phyloP scores from a whole-genome alignment of 352 stramenopile species.

The Bremia lactucae region DNA sequence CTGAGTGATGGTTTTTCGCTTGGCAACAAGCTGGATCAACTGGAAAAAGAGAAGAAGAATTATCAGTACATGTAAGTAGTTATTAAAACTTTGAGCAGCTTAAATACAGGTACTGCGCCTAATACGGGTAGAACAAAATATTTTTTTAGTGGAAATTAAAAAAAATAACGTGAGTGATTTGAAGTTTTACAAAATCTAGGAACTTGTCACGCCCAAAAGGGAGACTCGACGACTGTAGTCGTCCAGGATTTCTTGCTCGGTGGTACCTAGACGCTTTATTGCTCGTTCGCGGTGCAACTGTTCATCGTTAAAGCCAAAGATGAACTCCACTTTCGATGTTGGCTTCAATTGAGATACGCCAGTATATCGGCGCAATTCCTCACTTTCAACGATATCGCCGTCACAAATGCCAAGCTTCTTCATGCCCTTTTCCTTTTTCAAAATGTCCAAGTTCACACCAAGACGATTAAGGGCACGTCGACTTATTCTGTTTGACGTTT shows the following conservation, averaged over 20 bases:
- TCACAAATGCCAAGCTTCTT: conserved; percentile 69
- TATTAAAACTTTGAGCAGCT: neutral
- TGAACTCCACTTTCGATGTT: conserved; percentile 38
- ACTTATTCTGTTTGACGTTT: too few species aligned
- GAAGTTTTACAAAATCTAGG: neutral
- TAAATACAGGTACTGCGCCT: neutral
- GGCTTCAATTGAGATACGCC: conserved; percentile 22
- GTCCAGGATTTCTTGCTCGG: conserved; percentile 53
- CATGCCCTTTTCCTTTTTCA: conserved; percentile 68
- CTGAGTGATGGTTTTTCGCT: conserved; percentile 29
- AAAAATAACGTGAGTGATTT: neutral
- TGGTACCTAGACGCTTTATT: conserved; percentile 44
- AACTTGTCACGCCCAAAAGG: conserved; percentile 24
- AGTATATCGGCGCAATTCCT: conserved; percentile 46
- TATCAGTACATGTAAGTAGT: conserved; percentile 34
- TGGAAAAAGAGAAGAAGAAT: conserved; percentile 55
- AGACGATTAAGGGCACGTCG: conserved; percentile 41
- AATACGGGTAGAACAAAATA: neutral
- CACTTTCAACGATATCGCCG: conserved; percentile 37
- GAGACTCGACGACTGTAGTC: conserved; percentile 45
- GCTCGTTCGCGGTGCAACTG: conserved; percentile 49
- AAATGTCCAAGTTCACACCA: conserved; percentile 45
- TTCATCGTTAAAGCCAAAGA: conserved; percentile 56
- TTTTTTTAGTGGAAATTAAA: neutral
- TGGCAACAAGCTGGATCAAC: conserved; percentile 60